Conservation (phyloP, 306 rosid species). For the Corylus avellana region DNA sequence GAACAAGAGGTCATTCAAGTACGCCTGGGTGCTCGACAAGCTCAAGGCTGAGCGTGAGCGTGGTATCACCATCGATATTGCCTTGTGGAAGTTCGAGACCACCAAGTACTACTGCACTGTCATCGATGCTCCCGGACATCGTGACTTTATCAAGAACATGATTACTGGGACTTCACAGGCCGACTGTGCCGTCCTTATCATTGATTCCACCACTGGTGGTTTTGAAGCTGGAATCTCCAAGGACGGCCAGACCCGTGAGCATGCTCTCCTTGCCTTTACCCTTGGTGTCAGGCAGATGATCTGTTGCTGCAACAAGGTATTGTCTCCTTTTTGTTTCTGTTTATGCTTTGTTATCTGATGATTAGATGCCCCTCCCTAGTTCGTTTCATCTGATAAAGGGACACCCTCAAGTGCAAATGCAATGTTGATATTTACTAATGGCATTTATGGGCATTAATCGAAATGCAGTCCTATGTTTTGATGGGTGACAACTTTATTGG, state of each 20-base stretch:
- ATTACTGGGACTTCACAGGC: slow-evolving; percentile 49
- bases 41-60: slow-evolving; percentile 48
- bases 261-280: slow-evolving; percentile 47
- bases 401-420: too few relatives aligned
- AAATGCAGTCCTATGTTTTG: too few relatives aligned
- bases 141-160: slow-evolving; percentile 45
- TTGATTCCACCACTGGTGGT: slow-evolving; percentile 49
- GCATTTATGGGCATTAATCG: too few relatives aligned
- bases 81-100: slow-evolving; percentile 48
- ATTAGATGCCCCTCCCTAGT: too few relatives aligned
- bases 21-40: slow-evolving; percentile 52
- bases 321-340: too few relatives aligned
- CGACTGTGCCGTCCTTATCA: slow-evolving; percentile 42
- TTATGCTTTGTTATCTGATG: too few relatives aligned
- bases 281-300: slow-evolving; percentile 53
- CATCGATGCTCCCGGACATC: slow-evolving; percentile 49
- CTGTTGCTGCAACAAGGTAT: slow-evolving; percentile 41
- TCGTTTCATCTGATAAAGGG: too few relatives aligned
- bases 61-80: slow-evolving; percentile 47
- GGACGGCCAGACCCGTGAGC: slow-evolving; percentile 50
- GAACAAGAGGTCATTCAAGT: slow-evolving; percentile 49
- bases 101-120: slow-evolving; percentile 46
- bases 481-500: too few relatives aligned
- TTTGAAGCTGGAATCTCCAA: slow-evolving; percentile 51
- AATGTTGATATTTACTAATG: too few relatives aligned